These are phyloP conservation scores for Hypoxylon intermedium DNA, from an alignment of 495 filamentous ascomycete genomes.

Conservation along the genomic window DNA sequence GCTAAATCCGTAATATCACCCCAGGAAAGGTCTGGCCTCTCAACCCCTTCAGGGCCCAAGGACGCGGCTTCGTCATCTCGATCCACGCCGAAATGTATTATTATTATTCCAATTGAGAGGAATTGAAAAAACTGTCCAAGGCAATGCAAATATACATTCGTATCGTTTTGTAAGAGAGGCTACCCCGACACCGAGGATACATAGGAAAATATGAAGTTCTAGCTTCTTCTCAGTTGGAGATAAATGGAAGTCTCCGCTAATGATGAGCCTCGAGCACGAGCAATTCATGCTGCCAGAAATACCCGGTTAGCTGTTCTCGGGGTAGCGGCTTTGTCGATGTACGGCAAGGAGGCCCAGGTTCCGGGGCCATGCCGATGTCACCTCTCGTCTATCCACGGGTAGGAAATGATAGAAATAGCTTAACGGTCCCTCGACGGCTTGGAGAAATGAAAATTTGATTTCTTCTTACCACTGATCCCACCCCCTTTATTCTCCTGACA, in stretches of 20 bases:
- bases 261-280: conserved; percentile 12
- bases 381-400: conserved; percentile 14
- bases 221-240: not conserved
- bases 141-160: no score
- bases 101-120: no score
- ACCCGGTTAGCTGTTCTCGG: conserved; percentile 30
- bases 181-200: no score
- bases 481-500: not conserved
- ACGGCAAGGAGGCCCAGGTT: conserved; percentile 35
- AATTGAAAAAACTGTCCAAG: no score
- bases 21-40: conserved; percentile 17
- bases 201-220: not conserved
- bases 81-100: not conserved
- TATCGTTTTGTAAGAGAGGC: no score
- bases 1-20: conserved; percentile 39
- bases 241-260: not conserved
- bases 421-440: not conserved
- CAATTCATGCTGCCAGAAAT: conserved; percentile 20
- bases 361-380: conserved; percentile 32
- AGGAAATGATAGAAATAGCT: conserved; percentile 19
- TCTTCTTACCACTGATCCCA: not conserved
- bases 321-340: conserved; percentile 35
- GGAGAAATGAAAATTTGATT: not conserved
- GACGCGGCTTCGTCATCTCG: conserved; percentile 6
- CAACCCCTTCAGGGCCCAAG: not conserved